phyloP scores from a whole-genome alignment of 2,329 filamentous ascomycete species.

The Beauveria caledonica region DNA sequence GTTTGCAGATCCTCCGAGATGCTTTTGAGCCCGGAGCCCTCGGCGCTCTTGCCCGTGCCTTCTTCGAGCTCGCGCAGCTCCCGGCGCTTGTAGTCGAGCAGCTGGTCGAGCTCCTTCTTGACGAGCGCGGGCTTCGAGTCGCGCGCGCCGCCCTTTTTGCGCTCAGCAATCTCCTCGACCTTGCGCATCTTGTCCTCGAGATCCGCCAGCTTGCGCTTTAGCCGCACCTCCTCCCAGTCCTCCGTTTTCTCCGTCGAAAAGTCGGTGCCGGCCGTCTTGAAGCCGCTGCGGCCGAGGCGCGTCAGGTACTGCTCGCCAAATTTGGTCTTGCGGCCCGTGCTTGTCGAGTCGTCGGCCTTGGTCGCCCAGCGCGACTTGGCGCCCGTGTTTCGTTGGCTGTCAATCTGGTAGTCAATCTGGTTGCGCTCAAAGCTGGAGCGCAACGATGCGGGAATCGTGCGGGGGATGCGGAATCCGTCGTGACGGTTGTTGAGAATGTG shows the following conservation, averaged over 20 bases:
- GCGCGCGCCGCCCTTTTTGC: constrained; percentile 54
- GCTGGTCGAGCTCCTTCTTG: constrained; percentile 86
- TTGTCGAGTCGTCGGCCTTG: constrained; percentile 69
- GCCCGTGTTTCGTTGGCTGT: constrained; percentile 54
- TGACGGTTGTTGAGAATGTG: constrained; percentile 95
- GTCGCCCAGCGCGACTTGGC: constrained; percentile 69
- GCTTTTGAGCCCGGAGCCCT: constrained; percentile 64
- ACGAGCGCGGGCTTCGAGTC: constrained; percentile 82
- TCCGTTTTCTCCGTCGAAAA: constrained; percentile 79
- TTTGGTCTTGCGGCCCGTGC: constrained; percentile 86
- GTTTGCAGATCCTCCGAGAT: constrained; percentile 80
- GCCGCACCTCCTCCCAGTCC: constrained; percentile 94
- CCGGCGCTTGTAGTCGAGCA: constrained; percentile 89
- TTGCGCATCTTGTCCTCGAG: constrained; percentile 80
- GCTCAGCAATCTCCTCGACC: constrained; percentile 66
- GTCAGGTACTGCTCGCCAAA: constrained; percentile 97
- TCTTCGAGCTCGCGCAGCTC: constrained; percentile 68
- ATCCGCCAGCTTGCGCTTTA: constrained; percentile 87
- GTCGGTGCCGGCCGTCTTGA: constrained; percentile 80
- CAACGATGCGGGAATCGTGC: constrained; percentile 83
- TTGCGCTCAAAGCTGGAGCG: constrained; percentile 89
- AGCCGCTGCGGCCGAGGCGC: constrained; percentile 74
- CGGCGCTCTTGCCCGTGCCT: constrained; percentile 58
- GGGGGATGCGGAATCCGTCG: constrained; percentile 89
- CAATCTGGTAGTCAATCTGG: constrained; percentile 91